phyloP scores from a whole-genome alignment of 2,329 filamentous ascomycete genomes.

The Massarina eburnea region DNA sequence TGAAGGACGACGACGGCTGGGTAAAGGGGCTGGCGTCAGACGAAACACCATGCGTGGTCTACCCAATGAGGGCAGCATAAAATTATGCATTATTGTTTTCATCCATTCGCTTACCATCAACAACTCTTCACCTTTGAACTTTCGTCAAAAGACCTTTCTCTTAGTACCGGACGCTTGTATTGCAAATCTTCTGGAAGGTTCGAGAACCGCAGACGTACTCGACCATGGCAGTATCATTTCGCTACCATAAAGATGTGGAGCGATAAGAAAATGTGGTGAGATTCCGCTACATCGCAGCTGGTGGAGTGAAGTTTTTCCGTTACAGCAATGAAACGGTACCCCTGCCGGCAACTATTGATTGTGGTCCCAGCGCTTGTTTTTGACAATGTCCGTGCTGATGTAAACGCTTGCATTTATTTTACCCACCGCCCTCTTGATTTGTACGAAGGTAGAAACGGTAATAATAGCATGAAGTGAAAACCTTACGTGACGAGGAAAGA shows the following conservation, averaged over 20 bases:
- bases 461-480: too few relatives aligned
- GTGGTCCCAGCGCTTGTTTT: too few relatives aligned
- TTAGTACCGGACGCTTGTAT: neutral
- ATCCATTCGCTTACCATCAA: too few relatives aligned
- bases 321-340: slow-evolving; percentile 19
- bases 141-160: too few relatives aligned
- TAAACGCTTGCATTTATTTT: too few relatives aligned
- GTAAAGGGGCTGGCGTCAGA: slow-evolving; percentile 29
- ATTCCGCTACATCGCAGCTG: slow-evolving; percentile 3
- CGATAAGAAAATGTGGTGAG: slow-evolving; percentile 6
- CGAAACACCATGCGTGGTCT: slow-evolving; percentile 28
- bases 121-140: too few relatives aligned
- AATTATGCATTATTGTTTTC: slow-evolving; percentile 9
- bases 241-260: slow-evolving; percentile 12
- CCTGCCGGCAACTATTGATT: slow-evolving; percentile 16
- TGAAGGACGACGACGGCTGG: slow-evolving; percentile 4
- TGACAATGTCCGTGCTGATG: too few relatives aligned
- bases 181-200: neutral
- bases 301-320: slow-evolving; percentile 20
- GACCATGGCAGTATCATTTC: slow-evolving; percentile 1
- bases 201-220: neutral
- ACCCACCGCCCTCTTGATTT: too few relatives aligned
- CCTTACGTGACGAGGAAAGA: too few relatives aligned
- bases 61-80: slow-evolving; percentile 4
- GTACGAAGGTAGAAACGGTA: too few relatives aligned